Percentiles rank a stretch among this genome's conserved stretches.
Evolutionary conservation across 1,284 basidiomycete species (phyloP).

Genomic region (Chalciporus sp.): DNA sequence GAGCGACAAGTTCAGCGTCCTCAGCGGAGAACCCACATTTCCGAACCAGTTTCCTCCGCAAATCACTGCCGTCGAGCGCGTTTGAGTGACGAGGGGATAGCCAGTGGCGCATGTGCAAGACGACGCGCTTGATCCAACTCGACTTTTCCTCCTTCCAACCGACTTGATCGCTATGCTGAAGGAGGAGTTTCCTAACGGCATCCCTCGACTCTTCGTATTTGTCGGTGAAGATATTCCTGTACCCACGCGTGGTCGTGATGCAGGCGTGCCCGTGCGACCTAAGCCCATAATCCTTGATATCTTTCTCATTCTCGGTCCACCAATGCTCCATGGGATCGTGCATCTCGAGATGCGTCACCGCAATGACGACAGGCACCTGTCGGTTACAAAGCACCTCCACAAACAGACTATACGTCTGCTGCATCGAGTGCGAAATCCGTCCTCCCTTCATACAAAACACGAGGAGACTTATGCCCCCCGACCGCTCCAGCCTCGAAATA

Average conservation of each 20-base stretch:
- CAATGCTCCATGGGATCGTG: slow-evolving; percentile 34
- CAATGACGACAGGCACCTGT: slow-evolving; percentile 38
- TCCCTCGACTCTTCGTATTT: slow-evolving; percentile 25
- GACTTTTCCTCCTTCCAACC: slow-evolving; percentile 31
- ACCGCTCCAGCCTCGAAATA: slow-evolving; percentile 32
- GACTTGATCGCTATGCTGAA: slow-evolving; percentile 18
- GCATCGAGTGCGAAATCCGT: slow-evolving; percentile 35
- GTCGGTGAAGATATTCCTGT: slow-evolving; percentile 19
- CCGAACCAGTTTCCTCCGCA: slow-evolving; percentile 25
- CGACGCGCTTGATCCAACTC: slow-evolving; percentile 30
- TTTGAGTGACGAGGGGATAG: slow-evolving; percentile 16
- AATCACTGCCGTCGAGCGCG: slow-evolving; percentile 8
- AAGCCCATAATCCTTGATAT: slow-evolving; percentile 28
- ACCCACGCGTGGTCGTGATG: slow-evolving; percentile 31
- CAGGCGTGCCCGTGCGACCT: slow-evolving; percentile 27
- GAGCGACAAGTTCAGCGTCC: slow-evolving; percentile 23
- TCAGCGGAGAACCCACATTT: slow-evolving; percentile 27
- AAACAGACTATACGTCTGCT: slow-evolving; percentile 37
- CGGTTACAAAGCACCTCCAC: slow-evolving; percentile 30
- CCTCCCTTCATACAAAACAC: slow-evolving; percentile 41
- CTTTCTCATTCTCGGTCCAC: slow-evolving; percentile 31
- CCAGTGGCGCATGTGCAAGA: slow-evolving; percentile 30
- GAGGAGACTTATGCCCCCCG: slow-evolving; percentile 40
- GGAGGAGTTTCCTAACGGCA: slow-evolving; percentile 19
- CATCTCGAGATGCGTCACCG: slow-evolving; percentile 40